phyloP scores from a whole-genome alignment of 441 rosid species.

The Rhodomyrtus psidioides region DNA sequence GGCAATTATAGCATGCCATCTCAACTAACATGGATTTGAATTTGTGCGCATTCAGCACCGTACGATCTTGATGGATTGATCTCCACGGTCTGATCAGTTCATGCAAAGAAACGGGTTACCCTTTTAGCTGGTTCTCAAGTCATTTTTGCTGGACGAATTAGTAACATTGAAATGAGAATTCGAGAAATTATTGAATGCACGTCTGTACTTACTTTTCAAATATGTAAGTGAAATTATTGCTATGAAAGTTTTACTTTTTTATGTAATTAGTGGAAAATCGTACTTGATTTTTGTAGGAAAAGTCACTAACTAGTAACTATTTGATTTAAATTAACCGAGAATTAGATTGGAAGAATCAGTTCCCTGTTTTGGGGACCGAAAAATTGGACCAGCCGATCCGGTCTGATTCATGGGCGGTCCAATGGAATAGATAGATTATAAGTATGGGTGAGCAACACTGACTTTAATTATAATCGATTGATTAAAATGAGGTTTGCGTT shows the following conservation, averaged over 20 bases:
- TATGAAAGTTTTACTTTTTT: not conserved
- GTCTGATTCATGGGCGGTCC: no score
- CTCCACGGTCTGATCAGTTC: not conserved
- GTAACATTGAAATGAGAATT: not conserved
- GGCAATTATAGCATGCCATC: not conserved
- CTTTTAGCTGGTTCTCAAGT: not conserved
- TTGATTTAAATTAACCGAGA: no score
- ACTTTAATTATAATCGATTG: no score
- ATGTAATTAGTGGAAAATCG: not conserved
- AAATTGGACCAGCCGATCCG: no score
- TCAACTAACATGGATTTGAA: not conserved
- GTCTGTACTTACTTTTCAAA: not conserved
- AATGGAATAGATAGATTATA: no score
- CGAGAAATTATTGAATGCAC: not conserved
- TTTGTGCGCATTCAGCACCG: not conserved
- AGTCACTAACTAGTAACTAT: accelerated
- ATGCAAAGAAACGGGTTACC: not conserved
- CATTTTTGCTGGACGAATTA: not conserved
- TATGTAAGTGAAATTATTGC: not conserved
- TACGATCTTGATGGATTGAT: not conserved
- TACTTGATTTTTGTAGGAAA: not conserved
- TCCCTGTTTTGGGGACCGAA: no score
- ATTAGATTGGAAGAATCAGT: no score
- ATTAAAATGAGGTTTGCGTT: no score
- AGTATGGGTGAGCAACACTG: no score